Evolutionary conservation across 192 early-diverging fungal species (phyloP), one percentile per base, ranked within the genome.

Genomic region (Mortierella claussenii): DNA sequence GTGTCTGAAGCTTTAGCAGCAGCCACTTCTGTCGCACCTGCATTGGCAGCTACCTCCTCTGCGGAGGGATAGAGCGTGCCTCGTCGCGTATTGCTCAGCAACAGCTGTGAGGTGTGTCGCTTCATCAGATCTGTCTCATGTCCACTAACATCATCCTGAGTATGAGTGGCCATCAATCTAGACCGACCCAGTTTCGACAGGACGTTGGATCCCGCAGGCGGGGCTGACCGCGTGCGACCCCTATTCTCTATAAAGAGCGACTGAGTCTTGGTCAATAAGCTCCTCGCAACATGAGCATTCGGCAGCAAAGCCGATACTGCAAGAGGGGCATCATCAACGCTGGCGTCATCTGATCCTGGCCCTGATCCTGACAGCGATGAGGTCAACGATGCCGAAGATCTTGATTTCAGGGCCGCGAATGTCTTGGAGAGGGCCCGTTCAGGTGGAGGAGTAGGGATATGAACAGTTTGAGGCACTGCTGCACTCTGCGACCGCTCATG

Each of bases 201-300:
- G n/a, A n/a, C n/a, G n/a, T n/a, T n/a, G n/a, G n/a, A n/a, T n/a
- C n/a, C n/a, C n/a, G n/a, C 53, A 42, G 68, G 68, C 2, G 69
- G 69, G 3, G 73, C 50, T 17, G 64, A 67, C 15, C 42, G 32
- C 9, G 59, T 57, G 26, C 51, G 31, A 11, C 30, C 21, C 33
- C 70, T 48, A 42, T 71, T 71, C 46, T 71, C 69, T 21, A 44
- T 45, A 45, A 71, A 71, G 2, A 71, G 60, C 18, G 47, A 53
- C 32, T 46, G 28, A 10, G 51, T 28, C 52, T 56, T 65, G 10
- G 18, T 18, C 18, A 68, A 34, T 3, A 68, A 36, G n/a, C 47
- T 43, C 36, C 32, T 48, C 15, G 47, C 15, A 26, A 51, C 27
- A 5, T 60, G 21, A 7, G 32, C 57, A n/a, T n/a, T n/a, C n/a